Conservation (phyloP, 2,329 filamentous ascomycete species). For the Bipolaris victoriae region DNA sequence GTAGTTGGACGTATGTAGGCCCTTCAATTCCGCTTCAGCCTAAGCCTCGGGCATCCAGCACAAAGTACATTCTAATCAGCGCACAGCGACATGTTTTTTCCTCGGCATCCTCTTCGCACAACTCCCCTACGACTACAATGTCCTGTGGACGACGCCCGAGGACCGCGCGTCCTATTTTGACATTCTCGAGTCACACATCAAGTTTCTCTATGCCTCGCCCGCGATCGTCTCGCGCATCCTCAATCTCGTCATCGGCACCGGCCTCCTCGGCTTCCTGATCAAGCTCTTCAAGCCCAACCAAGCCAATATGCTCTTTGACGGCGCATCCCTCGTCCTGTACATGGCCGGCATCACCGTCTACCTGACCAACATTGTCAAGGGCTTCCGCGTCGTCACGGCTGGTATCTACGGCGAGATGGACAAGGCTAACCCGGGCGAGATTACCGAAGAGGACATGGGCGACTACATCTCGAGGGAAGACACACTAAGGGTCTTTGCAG, state of each 20-base stretch:
- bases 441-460: slow-evolving; percentile 50
- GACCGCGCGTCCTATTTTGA: slow-evolving; percentile 73
- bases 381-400: slow-evolving; percentile 79
- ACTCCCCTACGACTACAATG: slow-evolving; percentile 94
- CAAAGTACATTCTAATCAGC: slow-evolving; percentile 17
- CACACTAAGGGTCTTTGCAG: slow-evolving; percentile 85
- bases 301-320: slow-evolving; percentile 93
- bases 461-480: slow-evolving; percentile 84
- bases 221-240: slow-evolving; percentile 92
- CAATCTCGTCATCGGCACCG: slow-evolving; percentile 88
- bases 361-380: slow-evolving; percentile 95
- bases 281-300: slow-evolving; percentile 96
- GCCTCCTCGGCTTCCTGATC: slow-evolving; percentile 84
- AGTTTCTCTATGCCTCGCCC: slow-evolving; percentile 88
- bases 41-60: not conserved
- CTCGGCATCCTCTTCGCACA: slow-evolving; percentile 95
- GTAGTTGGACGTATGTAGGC: slow-evolving; percentile 84
- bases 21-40: slow-evolving; percentile 13
- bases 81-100: slow-evolving; percentile 82
- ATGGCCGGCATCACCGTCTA: slow-evolving; percentile 91
- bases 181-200: slow-evolving; percentile 87
- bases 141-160: slow-evolving; percentile 77
- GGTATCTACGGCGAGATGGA: slow-evolving; percentile 66
- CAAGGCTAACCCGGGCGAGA: slow-evolving; percentile 40
- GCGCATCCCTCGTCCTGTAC: slow-evolving; percentile 73